Evolutionary conservation across 352 stramenopile species (phyloP), one percentile per base, ranked within the genome.

Genomic region (Phytophthora quininea): DNA sequence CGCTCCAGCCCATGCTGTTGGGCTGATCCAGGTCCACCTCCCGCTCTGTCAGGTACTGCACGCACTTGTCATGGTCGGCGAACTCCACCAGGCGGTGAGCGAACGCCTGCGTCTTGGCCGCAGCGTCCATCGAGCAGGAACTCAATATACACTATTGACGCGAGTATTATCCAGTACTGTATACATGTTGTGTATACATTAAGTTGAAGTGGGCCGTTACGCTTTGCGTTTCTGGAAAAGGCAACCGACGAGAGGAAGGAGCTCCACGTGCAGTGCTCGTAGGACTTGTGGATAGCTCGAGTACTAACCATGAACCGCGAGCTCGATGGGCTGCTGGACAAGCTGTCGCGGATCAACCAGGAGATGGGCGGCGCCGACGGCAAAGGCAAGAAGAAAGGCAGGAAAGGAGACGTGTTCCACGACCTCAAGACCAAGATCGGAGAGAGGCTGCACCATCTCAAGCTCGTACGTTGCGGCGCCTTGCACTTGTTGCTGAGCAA

Each of bases 81-180:
- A 92, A 93, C 70, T 93, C 80, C 45, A 96, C 78, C 15, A 95
- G 61, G 47, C 82, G 85, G 60, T 95, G 86, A 38, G 84, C 85
- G 69, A 92, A 93, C 30, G 68, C 80, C 68, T 94, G 86, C 3
- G 81, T 68, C 55, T 70, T 82, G 14, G 9, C 50, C 15, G 40
- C 15, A 15, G 60, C 56, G 52, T 40, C 43, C 3, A 31, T 60
- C 19, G 10, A 24, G 19, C 19, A 24, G 19, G 19, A 24, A 24
- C 19, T 24, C 19, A 24, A 24, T 24, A 24, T 24, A 24, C 19
- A 24, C 19, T 24, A 24, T 24, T 24, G 19, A 0, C 19, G 19
- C 19, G 19, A 24, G 19, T 24, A 24, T 24, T 24, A 24, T 24
- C 19, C 19, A 24, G 19, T 24, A 24, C 0, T 24, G 19, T 24